Conservation (phyloP, 2,329 filamentous ascomycete species). For the Tolypocladium tropicale region DNA sequence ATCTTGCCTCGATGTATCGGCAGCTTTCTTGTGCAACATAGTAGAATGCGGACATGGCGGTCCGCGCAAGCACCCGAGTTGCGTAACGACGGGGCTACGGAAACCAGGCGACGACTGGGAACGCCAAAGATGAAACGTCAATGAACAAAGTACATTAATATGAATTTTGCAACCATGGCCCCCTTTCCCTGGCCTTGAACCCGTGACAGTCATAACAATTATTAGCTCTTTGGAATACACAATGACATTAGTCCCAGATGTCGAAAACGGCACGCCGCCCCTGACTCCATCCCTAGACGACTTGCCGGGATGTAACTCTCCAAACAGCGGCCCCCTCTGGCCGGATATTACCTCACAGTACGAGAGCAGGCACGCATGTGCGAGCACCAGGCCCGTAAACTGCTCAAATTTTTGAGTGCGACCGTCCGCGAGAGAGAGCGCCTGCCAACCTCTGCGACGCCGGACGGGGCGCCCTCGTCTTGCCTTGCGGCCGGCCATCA, state of each 20-base stretch:
- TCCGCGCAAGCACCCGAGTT: not conserved
- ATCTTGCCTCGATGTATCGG: not conserved
- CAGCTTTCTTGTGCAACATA: not conserved
- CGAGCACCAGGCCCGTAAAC: not conserved
- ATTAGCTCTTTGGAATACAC: conserved; percentile 9
- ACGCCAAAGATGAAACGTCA: not conserved
- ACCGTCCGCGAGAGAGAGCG: not conserved
- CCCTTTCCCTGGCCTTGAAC: not conserved
- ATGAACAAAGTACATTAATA: conserved; percentile 1
- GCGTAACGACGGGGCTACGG: not conserved
- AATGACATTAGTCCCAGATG: conserved; percentile 10
- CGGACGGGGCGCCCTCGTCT: not conserved
- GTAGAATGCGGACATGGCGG: not conserved
- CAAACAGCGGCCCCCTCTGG: not conserved
- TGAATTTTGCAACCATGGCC: not conserved
- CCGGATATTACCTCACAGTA: not conserved
- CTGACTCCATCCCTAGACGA: conserved; percentile 3
- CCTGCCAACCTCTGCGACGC: not conserved
- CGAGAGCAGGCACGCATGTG: not conserved
- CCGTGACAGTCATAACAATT: not conserved
- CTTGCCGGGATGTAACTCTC: too few relatives aligned
- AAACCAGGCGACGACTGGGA: not conserved
- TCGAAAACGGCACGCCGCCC: conserved; percentile 2
- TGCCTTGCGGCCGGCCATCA: conserved; percentile 15
- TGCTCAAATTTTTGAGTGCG: not conserved